These are phyloP conservation scores for Roridomyces roridus DNA, from an alignment of 768 basidiomycete genomes.

Conservation along the genomic window DNA sequence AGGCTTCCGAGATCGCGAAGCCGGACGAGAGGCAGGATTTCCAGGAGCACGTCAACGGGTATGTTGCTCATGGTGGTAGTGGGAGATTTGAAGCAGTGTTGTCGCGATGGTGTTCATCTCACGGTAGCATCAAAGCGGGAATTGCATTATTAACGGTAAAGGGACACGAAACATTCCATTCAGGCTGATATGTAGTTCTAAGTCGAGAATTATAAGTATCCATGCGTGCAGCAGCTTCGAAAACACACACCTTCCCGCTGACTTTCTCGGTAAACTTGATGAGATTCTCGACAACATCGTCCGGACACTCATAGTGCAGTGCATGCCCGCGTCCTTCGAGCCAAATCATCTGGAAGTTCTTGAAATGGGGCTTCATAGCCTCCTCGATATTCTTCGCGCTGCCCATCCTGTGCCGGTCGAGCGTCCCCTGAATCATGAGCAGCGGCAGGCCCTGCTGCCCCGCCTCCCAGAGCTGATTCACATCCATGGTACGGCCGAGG, in stretches of 20 bases:
- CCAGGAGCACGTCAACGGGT: slow-evolving; percentile 21
- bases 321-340: slow-evolving; percentile 40
- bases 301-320: slow-evolving; percentile 36
- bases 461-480: slow-evolving; percentile 32
- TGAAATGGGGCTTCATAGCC: slow-evolving; percentile 38
- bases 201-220: too few species aligned
- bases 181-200: too few species aligned
- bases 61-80: slow-evolving; percentile 19
- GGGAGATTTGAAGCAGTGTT: too few species aligned
- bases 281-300: slow-evolving; percentile 28
- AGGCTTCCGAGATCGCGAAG: slow-evolving; percentile 2
- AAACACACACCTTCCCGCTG: slow-evolving; percentile 8
- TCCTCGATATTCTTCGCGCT: slow-evolving; percentile 28
- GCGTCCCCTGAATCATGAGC: slow-evolving; percentile 30
- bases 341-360: slow-evolving; percentile 34
- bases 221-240: too few species aligned
- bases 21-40: slow-evolving; percentile 14
- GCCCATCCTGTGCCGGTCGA: slow-evolving; percentile 33
- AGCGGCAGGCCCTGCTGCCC: slow-evolving; percentile 34
- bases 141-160: too few species aligned
- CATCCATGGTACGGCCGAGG: slow-evolving; percentile 33
- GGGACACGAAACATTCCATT: too few species aligned
- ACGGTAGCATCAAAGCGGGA: too few species aligned
- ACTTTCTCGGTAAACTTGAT: slow-evolving; percentile 7
- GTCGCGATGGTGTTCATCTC: too few species aligned